phyloP scores from a whole-genome alignment of 129 eudicot species.

The Rutidosis leptorrhynchoides region DNA sequence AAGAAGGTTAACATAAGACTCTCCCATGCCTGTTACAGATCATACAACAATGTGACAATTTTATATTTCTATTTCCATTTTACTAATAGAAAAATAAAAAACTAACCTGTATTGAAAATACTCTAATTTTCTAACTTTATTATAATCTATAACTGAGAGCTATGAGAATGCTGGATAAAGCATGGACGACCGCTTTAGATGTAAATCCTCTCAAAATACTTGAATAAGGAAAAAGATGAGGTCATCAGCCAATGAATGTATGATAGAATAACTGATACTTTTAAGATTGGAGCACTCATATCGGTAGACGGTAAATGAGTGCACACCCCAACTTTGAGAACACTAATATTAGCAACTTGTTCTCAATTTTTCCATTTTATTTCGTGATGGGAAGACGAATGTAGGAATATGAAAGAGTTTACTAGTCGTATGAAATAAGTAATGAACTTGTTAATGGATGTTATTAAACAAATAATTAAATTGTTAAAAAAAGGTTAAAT shows the following conservation, averaged over 20 bases:
- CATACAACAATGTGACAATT: neutral
- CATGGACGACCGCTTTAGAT: conserved; percentile 59
- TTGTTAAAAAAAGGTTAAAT: no score
- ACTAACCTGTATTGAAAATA: conserved; percentile 64
- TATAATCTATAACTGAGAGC: conserved; percentile 38
- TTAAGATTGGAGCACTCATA: no score
- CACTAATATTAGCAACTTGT: no score
- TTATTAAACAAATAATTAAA: no score
- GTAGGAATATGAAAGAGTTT: no score
- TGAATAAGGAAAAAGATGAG: conserved; percentile 11
- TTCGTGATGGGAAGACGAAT: no score
- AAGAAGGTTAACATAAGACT: conserved; percentile 69
- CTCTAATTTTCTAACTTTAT: conserved; percentile 57
- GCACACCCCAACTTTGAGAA: no score
- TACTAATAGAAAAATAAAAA: neutral
- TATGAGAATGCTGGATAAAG: conserved; percentile 51
- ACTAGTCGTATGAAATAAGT: no score
- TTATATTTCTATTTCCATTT: neutral
- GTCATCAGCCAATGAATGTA: conserved; percentile 17
- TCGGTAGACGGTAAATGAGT: no score
- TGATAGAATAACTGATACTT: no score
- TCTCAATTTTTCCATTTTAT: no score
- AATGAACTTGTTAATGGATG: no score
- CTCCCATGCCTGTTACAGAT: conserved; percentile 42
- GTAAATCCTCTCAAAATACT: conserved; percentile 62